Conservation (phyloP, 1,284 basidiomycete genomes). For the Ustilago lituana region DNA sequence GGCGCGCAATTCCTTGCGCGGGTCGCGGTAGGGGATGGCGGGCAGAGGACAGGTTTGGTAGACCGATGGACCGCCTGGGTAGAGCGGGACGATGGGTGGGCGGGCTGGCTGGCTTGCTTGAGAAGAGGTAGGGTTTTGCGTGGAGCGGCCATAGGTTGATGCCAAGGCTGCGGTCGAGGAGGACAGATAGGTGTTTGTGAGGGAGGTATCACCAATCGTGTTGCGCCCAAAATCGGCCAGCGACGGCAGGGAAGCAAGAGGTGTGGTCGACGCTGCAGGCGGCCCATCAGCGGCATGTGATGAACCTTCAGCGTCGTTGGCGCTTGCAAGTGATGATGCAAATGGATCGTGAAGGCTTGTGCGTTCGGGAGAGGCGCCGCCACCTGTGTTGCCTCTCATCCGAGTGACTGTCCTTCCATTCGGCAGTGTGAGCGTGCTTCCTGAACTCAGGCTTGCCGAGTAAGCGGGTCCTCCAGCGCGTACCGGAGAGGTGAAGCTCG, state of each 20-base stretch:
- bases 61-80: constrained; percentile 29
- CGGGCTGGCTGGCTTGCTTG: not conserved
- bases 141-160: not conserved
- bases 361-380: constrained; percentile 6
- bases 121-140: not conserved
- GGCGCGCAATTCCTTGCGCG: constrained; percentile 68
- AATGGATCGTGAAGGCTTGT: not conserved
- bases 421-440: constrained; percentile 35
- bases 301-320: not conserved
- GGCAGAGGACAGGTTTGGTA: constrained; percentile 23
- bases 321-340: not conserved
- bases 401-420: constrained; percentile 28
- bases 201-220: not conserved
- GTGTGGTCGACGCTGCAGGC: not conserved
- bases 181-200: not conserved
- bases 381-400: constrained; percentile 7
- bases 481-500: constrained; percentile 29
- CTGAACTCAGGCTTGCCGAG: not conserved
- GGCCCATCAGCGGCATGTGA: not conserved
- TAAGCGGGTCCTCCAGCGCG: constrained; percentile 16
- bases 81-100: constrained; percentile 24
- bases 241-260: constrained; percentile 1
- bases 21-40: constrained; percentile 67
- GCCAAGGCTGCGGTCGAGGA: no score
- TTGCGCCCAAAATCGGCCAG: constrained; percentile 4